phyloP scores from a whole-genome alignment of 768 basidiomycete species.

The Kwoniella botswanensis region DNA sequence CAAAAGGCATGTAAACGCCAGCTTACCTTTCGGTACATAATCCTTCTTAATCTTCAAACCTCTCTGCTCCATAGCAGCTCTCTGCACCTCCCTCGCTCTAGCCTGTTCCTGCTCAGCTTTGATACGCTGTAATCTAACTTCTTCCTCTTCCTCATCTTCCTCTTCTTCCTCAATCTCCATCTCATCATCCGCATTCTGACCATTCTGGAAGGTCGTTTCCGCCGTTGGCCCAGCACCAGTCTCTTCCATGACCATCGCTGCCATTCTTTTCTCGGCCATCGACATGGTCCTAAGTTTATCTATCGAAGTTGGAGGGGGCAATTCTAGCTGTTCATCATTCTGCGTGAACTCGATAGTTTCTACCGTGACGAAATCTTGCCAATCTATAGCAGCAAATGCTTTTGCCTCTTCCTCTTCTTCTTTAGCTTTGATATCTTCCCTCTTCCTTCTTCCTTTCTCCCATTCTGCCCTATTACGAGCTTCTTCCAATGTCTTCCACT shows the following conservation, averaged over 20 bases:
- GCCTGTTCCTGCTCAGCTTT: slow-evolving; percentile 69
- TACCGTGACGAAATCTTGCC: slow-evolving; percentile 98
- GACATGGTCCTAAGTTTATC: slow-evolving; percentile 96
- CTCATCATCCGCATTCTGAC: slow-evolving; percentile 49
- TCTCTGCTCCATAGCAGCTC: slow-evolving; percentile 62
- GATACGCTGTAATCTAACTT: slow-evolving; percentile 65
- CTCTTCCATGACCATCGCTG: slow-evolving; percentile 98
- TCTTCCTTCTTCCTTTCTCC: slow-evolving; percentile 81
- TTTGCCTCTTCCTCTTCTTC: slow-evolving; percentile 90
- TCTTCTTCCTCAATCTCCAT: slow-evolving; percentile 83
- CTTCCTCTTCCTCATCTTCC: slow-evolving; percentile 68
- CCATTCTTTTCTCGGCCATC: slow-evolving; percentile 95
- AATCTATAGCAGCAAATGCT: slow-evolving; percentile 97
- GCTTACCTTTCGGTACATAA: slow-evolving; percentile 89
- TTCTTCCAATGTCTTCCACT: slow-evolving; percentile 78
- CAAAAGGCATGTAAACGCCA: not conserved
- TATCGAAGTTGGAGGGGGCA: slow-evolving; percentile 95
- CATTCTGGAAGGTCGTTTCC: slow-evolving; percentile 61
- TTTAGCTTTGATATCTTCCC: slow-evolving; percentile 82
- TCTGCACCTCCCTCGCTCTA: slow-evolving; percentile 78
- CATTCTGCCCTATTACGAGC: slow-evolving; percentile 82
- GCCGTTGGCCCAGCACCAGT: slow-evolving; percentile 78
- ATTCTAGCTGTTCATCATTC: slow-evolving; percentile 76
- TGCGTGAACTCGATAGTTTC: slow-evolving; percentile 85
- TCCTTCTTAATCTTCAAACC: slow-evolving; percentile 67